phyloP scores from a whole-genome alignment of 2,329 filamentous ascomycete species.

The Beauveria bassiana region DNA sequence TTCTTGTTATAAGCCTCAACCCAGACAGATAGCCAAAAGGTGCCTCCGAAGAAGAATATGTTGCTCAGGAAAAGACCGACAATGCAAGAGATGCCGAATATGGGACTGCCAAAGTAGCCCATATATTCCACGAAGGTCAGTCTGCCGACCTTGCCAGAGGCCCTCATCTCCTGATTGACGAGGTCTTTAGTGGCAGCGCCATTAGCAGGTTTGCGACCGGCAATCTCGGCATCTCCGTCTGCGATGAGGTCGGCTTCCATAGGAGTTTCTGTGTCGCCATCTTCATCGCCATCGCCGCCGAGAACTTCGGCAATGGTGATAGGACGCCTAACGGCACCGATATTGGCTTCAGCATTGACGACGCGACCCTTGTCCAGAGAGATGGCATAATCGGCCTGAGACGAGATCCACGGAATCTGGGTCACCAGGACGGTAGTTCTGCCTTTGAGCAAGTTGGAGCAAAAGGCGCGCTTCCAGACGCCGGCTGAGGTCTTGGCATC shows the following conservation, averaged over 20 bases:
- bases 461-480: constrained; percentile 52
- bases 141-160: constrained; percentile 37
- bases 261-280: constrained; percentile 21
- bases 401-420: constrained; percentile 45
- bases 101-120: constrained; percentile 39
- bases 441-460: constrained; percentile 43
- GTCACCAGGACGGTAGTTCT: constrained; percentile 51
- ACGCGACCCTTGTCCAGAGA: constrained; percentile 39
- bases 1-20: constrained; percentile 42
- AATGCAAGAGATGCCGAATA: constrained; percentile 33
- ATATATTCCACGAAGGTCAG: constrained; percentile 43
- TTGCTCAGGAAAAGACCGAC: constrained; percentile 33
- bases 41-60: constrained; percentile 33
- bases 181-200: constrained; percentile 33
- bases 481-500: constrained; percentile 50
- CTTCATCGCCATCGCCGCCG: constrained; percentile 28
- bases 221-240: constrained; percentile 20
- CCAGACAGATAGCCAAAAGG: constrained; percentile 45
- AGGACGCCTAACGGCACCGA: constrained; percentile 36
- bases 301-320: constrained; percentile 35
- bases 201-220: constrained; percentile 25
- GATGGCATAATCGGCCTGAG: constrained; percentile 41
- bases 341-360: constrained; percentile 33
- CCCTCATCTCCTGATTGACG: constrained; percentile 40
- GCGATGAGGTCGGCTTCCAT: constrained; percentile 22